Evolutionary conservation across 305 asterid genomes (phyloP).

Genomic region (Fraxinus baroniana): DNA sequence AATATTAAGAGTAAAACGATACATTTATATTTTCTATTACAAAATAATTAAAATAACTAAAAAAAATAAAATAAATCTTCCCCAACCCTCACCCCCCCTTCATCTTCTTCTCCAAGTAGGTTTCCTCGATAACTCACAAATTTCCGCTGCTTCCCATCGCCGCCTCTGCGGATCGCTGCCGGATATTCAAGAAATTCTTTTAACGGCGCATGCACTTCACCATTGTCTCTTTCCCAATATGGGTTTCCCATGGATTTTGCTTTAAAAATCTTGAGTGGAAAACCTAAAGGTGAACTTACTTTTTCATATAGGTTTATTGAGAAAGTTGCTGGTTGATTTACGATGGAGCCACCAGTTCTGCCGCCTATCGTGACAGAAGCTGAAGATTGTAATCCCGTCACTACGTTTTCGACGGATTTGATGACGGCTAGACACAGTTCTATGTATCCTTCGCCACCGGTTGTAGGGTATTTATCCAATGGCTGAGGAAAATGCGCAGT

Average conservation of each 20-base stretch:
- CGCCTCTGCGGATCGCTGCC: too few relatives aligned
- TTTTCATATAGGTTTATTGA: conserved; percentile 59
- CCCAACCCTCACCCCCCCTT: too few relatives aligned
- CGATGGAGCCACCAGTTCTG: not conserved
- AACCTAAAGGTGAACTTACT: conserved; percentile 66
- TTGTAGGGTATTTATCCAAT: conserved; percentile 28
- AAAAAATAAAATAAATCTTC: too few relatives aligned
- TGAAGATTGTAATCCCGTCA: conserved; percentile 30
- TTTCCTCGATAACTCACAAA: conserved; percentile 25
- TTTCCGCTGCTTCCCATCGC: too few relatives aligned
- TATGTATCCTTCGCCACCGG: conserved; percentile 37
- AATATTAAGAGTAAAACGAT: too few relatives aligned
- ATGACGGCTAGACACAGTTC: conserved; percentile 42
- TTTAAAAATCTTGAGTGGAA: conserved; percentile 33
- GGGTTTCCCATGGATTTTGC: too few relatives aligned
- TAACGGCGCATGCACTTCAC: conserved; percentile 57
- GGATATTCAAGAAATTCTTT: too few relatives aligned
- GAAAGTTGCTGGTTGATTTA: conserved; percentile 27
- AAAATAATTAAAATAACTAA: too few relatives aligned
- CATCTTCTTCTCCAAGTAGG: too few relatives aligned
- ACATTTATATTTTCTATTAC: too few relatives aligned
- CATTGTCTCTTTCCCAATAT: conserved; percentile 59
- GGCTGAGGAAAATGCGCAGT: conserved; percentile 12
- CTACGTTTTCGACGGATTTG: conserved; percentile 47
- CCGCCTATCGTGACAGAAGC: conserved; percentile 19